These are phyloP conservation scores for Cryptococcus sp. DNA, from an alignment of 1,284 basidiomycete genomes.

Conservation along the genomic window DNA sequence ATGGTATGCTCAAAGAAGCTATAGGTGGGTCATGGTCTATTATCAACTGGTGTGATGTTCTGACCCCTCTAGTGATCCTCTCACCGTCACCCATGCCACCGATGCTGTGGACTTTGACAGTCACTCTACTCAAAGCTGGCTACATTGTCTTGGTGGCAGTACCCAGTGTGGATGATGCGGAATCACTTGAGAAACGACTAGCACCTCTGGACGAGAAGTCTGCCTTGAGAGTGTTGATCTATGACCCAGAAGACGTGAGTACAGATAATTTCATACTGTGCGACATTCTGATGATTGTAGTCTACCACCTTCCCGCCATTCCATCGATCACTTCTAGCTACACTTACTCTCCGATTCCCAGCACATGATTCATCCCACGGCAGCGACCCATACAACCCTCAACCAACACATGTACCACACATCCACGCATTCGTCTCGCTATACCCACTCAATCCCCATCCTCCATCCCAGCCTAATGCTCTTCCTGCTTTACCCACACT, in stretches of 20 bases:
- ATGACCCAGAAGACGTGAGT: constrained; percentile 44
- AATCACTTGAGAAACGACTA: constrained; percentile 38
- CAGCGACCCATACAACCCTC: constrained; percentile 38
- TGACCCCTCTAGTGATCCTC: constrained; percentile 29
- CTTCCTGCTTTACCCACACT: constrained; percentile 44
- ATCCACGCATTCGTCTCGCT: constrained; percentile 45
- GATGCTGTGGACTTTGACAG: constrained; percentile 36
- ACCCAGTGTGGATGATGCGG: constrained; percentile 42
- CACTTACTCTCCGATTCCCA: constrained; percentile 43
- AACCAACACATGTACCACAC: constrained; percentile 30
- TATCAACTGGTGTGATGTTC: not conserved
- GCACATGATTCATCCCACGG: constrained; percentile 18
- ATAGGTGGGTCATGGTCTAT: constrained; percentile 26
- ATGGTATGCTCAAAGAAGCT: constrained; percentile 46
- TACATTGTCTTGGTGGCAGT: constrained; percentile 46
- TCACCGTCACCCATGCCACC: constrained; percentile 39
- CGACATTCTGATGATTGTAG: constrained; percentile 11
- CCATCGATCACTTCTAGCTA: constrained; percentile 43
- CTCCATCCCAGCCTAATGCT: constrained; percentile 34
- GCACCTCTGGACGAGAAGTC: constrained; percentile 35
- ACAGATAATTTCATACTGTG: not conserved
- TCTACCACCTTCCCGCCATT: constrained; percentile 43
- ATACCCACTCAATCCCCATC: constrained; percentile 40
- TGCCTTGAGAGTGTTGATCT: constrained; percentile 43
- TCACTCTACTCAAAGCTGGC: constrained; percentile 40